phyloP scores from a whole-genome alignment of 2,329 filamentous ascomycete species.

The Trichoderma sp. region DNA sequence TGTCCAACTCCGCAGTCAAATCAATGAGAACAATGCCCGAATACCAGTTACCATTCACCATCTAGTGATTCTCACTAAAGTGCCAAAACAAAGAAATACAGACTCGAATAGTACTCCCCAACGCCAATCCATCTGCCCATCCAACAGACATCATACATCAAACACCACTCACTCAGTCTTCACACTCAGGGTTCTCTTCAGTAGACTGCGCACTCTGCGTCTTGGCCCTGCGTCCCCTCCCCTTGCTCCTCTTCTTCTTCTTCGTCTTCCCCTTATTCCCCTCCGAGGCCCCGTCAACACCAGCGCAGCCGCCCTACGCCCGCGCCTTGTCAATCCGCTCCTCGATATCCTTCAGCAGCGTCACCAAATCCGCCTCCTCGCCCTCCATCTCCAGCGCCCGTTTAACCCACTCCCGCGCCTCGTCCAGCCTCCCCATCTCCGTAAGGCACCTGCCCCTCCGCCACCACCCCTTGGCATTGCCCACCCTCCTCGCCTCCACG shows the following conservation, averaged over 20 bases:
- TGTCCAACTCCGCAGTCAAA: background rate
- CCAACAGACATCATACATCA: background rate
- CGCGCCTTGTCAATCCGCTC: slow-evolving; percentile 47
- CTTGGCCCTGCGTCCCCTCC: background rate
- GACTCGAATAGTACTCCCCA: slow-evolving; percentile 1
- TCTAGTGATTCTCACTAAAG: background rate
- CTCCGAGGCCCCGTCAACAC: background rate
- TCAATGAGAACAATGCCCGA: background rate
- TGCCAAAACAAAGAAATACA: background rate
- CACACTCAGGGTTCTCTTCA: too few species aligned
- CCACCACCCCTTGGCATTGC: slow-evolving; percentile 96
- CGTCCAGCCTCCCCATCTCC: slow-evolving; percentile 87
- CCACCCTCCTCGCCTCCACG: slow-evolving; percentile 81
- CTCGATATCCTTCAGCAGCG: slow-evolving; percentile 65
- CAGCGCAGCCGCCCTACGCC: slow-evolving; percentile 25
- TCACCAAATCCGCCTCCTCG: slow-evolving; percentile 64
- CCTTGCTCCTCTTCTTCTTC: background rate
- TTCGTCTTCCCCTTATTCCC: background rate
- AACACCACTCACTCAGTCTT: background rate
- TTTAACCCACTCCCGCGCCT: slow-evolving; percentile 78
- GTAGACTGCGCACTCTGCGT: background rate
- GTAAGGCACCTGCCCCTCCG: slow-evolving; percentile 78
- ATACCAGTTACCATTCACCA: background rate
- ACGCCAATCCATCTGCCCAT: slow-evolving; percentile 4
- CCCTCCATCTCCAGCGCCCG: slow-evolving; percentile 82